These are phyloP conservation scores for Scheffersomyces illinoinensis DNA, from an alignment of 1,139 yeast genomes.

Conservation along the genomic window DNA sequence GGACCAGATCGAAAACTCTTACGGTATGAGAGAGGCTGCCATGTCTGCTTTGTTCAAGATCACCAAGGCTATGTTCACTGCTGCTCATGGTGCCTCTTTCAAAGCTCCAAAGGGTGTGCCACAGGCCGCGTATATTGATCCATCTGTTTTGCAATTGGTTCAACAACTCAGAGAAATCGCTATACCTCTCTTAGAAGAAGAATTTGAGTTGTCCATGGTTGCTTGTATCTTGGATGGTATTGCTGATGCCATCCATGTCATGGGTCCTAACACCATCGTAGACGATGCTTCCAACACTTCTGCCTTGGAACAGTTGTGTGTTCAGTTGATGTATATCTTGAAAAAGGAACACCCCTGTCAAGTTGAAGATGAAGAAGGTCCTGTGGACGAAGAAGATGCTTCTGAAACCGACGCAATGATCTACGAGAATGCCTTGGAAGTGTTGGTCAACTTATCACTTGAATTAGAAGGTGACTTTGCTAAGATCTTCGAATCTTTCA, in stretches of 20 bases:
- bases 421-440: constrained; percentile 84
- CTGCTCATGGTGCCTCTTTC: constrained; percentile 50
- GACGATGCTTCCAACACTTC: constrained; percentile 59
- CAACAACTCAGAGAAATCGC: constrained; percentile 68
- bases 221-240: constrained; percentile 75
- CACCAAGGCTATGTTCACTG: constrained; percentile 68
- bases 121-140: constrained; percentile 57
- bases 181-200: constrained; percentile 65
- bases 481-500: constrained; percentile 72
- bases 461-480: constrained; percentile 76
- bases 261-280: constrained; percentile 74
- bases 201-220: constrained; percentile 81
- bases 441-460: constrained; percentile 71
- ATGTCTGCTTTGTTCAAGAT: constrained; percentile 81
- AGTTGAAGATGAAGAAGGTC: constrained; percentile 51
- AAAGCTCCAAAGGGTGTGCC: constrained; percentile 77
- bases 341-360: constrained; percentile 85
- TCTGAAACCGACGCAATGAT: constrained; percentile 88
- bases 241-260: constrained; percentile 65
- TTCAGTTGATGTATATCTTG: constrained; percentile 68
- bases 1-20: constrained; percentile 80
- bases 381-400: constrained; percentile 65
- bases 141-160: constrained; percentile 59
- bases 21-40: constrained; percentile 91
- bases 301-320: constrained; percentile 65